Evolutionary conservation across 495 filamentous ascomycete species (phyloP), one percentile per base, ranked within the genome.

Genomic region (Xylaria cubensis): DNA sequence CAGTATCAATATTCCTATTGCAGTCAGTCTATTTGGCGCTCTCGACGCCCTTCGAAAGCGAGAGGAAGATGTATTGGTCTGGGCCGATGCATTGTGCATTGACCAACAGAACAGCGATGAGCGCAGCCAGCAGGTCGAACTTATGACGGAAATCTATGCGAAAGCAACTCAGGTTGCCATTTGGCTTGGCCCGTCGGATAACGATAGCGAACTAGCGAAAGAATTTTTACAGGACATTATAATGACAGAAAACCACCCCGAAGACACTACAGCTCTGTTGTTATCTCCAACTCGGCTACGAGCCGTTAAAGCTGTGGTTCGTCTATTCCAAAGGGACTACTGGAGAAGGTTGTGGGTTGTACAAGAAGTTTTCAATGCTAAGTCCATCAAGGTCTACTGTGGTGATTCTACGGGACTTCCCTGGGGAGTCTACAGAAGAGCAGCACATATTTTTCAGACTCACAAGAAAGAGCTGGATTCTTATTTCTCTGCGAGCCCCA

Each of bases 121-220:
- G 65, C 65, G 32, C 3, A 44, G 9, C 0, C 62, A 65, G n/a
- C 76, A 80, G 42, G 72, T 80, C n/a, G 69, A 74, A 72, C 39
- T 69, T 3, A 80, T 80, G 74, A 73, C 73, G 13, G 74, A 68
- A 73, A 82, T 85, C 46, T 85, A 84, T 69, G 64, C 36, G 3
- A 67, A 74, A 50, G 80, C 81, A 36, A 65, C 41, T 4, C 59
- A 70, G 13, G 80, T 84, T 17, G 44, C 79, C 61, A 75, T 84
- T n/a, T 85, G 82, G 82, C 79, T 83, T 29, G 80, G 81, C 42
- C 67, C 72, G 21, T 72, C 76, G 24, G 72, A 51, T 17, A 73
- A 78, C 34, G 71, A 78, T 68, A 75, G 74, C 70, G 51, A 75
- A 19, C 63, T 65, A 67, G 76, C 75, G 19, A 44, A 21, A 19